Conservation (phyloP, 352 stramenopile genomes). For the Globisporangium abappressorium region DNA sequence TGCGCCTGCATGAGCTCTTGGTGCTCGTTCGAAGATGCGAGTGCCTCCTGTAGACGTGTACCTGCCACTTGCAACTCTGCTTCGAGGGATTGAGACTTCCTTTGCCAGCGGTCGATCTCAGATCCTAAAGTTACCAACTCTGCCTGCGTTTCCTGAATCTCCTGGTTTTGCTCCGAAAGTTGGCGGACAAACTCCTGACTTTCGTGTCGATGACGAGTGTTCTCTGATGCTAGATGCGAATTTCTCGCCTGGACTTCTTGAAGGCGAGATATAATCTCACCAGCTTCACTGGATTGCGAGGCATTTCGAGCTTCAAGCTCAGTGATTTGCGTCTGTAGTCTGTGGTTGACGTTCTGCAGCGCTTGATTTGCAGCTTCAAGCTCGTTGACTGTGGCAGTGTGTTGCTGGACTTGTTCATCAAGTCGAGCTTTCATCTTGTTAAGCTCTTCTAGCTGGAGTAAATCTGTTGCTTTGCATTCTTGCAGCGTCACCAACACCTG, state of each 20-base stretch:
- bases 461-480: constrained; percentile 7
- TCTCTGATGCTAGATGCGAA: neutral
- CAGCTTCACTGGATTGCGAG: neutral
- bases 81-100: neutral
- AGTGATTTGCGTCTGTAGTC: neutral
- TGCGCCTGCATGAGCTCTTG: neutral
- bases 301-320: neutral
- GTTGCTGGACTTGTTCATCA: neutral
- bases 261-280: neutral
- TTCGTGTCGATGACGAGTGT: constrained; percentile 17
- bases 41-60: neutral
- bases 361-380: neutral
- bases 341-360: neutral
- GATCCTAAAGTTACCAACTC: neutral
- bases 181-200: constrained; percentile 3
- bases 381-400: neutral
- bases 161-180: neutral
- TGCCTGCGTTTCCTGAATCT: neutral
- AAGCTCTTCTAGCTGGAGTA: neutral
- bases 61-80: neutral
- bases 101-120: neutral
- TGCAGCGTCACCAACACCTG: constrained; percentile 10
- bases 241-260: neutral
- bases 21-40: neutral
- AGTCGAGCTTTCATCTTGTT: neutral